phyloP scores from a whole-genome alignment of 495 filamentous ascomycete genomes.

The Neurospora sublineolata region DNA sequence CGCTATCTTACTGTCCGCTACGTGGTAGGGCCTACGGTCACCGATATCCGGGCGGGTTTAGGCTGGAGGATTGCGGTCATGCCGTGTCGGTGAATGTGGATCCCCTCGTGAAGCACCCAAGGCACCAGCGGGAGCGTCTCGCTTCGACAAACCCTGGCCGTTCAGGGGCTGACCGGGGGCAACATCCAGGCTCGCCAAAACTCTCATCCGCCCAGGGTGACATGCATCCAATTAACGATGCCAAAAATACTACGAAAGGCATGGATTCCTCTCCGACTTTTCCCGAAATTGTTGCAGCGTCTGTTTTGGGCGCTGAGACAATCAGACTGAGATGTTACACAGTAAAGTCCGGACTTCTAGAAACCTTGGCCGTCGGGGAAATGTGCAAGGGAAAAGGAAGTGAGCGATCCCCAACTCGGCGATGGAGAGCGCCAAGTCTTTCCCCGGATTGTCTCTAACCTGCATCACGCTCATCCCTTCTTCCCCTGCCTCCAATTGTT shows the following conservation, averaged over 20 bases:
- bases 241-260: background rate
- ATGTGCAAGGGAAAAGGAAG: background rate
- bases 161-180: background rate
- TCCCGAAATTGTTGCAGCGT: background rate
- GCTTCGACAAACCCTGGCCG: background rate
- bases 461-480: background rate
- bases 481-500: background rate
- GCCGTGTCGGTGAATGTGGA: background rate
- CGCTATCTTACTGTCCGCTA: background rate
- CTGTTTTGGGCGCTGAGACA: background rate
- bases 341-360: background rate
- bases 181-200: background rate
- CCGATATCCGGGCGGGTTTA: background rate
- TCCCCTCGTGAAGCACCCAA: background rate
- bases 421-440: background rate
- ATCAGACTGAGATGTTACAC: background rate
- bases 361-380: background rate
- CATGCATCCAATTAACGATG: background rate
- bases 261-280: background rate
- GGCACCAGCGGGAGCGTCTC: background rate
- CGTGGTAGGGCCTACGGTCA: background rate
- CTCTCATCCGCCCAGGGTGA: background rate
- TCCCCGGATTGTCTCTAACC: background rate
- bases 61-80: background rate
- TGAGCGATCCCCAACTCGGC: background rate